Base-by-base conservation (phyloP, 2,329 filamentous ascomycete species). In the Capronia americana region DNA sequence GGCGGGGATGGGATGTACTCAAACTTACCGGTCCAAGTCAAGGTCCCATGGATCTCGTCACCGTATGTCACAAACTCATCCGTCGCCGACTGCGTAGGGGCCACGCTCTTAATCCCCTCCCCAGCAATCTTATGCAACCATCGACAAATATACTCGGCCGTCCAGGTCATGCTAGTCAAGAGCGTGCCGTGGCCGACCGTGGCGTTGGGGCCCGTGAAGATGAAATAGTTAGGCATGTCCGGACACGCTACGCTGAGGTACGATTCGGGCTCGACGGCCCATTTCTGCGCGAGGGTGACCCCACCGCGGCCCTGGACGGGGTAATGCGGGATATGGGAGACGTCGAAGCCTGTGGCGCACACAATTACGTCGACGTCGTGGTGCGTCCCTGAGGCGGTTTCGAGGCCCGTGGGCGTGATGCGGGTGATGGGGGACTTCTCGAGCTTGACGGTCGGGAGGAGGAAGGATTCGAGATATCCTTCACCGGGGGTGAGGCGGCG, bases 401-500 rank as follows among this genome's bases (percentile, higher is more conserved):
- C 44, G 54, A 77, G 70, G 5, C 76, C 75, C 0, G 67, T 70
- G 30, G 70, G 69, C 1, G 74, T 75, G 61, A 82, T 78, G 5
- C 72, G 68, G 0, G 70, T 69, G 17, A 79, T 79, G n/a, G 78
- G 69, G 30, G 77, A 77, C 26, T 71, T 71, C 6, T 70, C 62
- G 10, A 76, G 62, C 10, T 66, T 61, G 1, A 78, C 78, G 66
- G 82, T 83, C 0, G 75, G 73, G 23, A 80, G 59, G 4, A 75
- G 74, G 6, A 83, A 73, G 2, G 83, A 80, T 70, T 85, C 81
- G 8, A 86, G 79, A 70, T 84, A 86, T 0, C 83, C 83, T 26
- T 81, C 80, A 0, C 83, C 83, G 0, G 84, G 84, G 0, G 84
- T 84, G 20, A 84, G 69, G 1, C 83, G 77, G 10, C 82, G 76